phyloP scores from a whole-genome alignment of 345 rosid species.

The Stellera chamaejasme region DNA sequence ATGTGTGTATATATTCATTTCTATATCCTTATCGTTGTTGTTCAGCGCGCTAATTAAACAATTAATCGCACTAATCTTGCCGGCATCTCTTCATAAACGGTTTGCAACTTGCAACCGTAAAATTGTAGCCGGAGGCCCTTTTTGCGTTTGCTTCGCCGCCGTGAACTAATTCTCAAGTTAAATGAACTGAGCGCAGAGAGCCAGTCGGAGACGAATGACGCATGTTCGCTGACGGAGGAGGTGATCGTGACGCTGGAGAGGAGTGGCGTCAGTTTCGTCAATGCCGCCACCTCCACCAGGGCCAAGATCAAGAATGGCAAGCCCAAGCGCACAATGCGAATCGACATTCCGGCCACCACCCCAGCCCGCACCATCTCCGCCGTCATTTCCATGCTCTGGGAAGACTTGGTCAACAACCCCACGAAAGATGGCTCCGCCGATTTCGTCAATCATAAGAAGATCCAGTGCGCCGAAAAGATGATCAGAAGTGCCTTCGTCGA shows the following conservation, averaged over 20 bases:
- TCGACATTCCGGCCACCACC: constrained; percentile 62
- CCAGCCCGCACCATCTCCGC: constrained; percentile 57
- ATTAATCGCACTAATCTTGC: no score
- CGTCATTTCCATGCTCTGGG: constrained; percentile 67
- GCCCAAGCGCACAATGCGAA: constrained; percentile 65
- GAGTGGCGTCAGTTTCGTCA: constrained; percentile 66
- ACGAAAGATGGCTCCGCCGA: constrained; percentile 46
- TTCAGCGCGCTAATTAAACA: no score
- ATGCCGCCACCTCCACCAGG: constrained; percentile 36
- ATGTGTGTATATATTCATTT: no score
- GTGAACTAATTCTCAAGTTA: not conserved
- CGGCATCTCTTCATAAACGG: no score
- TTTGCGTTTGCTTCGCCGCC: not conserved
- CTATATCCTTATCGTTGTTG: no score
- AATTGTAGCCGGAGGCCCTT: no score
- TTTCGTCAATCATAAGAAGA: constrained; percentile 60
- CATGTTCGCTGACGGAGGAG: constrained; percentile 42
- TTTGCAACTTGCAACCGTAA: no score
- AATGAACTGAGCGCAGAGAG: constrained; percentile 32
- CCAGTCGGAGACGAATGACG: constrained; percentile 27
- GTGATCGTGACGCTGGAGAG: constrained; percentile 64
- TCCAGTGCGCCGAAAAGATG: constrained; percentile 83
- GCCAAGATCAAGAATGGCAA: constrained; percentile 65
- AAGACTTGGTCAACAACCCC: constrained; percentile 80
- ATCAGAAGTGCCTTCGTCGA: constrained; percentile 84